Evolutionary conservation across 1,284 basidiomycete genomes (phyloP).

Genomic region (Marasmius fiardii): DNA sequence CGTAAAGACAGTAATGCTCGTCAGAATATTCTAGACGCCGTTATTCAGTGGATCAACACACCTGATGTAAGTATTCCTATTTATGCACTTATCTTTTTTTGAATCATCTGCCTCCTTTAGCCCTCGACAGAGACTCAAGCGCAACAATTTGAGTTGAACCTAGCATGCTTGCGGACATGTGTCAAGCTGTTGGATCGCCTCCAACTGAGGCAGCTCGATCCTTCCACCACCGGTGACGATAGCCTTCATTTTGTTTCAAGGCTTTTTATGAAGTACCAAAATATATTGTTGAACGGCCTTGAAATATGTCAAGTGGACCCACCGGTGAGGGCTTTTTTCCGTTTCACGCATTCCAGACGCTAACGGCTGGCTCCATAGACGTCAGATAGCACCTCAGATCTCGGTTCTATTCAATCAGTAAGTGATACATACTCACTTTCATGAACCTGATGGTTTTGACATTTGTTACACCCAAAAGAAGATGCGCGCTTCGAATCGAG

Average conservation of each 20-base stretch:
- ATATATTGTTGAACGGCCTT: constrained; percentile 60
- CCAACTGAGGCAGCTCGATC: constrained; percentile 61
- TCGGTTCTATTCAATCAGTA: constrained; percentile 50
- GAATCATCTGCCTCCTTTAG: constrained; percentile 4
- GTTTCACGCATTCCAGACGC: constrained; percentile 1
- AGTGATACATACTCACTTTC: constrained; percentile 6
- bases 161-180: constrained; percentile 66
- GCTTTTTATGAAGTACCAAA: constrained; percentile 76
- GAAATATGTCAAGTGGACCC: constrained; percentile 46
- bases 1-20: constrained; percentile 66
- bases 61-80: constrained; percentile 35
- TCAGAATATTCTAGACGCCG: constrained; percentile 70
- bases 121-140: neutral
- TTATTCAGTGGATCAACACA: constrained; percentile 74
- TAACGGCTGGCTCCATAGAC: constrained; percentile 26
- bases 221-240: constrained; percentile 57
- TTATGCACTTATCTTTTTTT: neutral
- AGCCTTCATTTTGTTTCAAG: constrained; percentile 68
- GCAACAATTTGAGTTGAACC: constrained; percentile 63
- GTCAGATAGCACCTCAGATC: constrained; percentile 51
- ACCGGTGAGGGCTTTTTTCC: constrained; percentile 29
- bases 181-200: constrained; percentile 78
- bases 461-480: constrained; percentile 35
- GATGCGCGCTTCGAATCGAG: constrained; percentile 45
- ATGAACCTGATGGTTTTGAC: constrained; percentile 8